A percentile compares a stretch with the other conserved stretches of the same genome.
Evolutionary conservation across 495 filamentous ascomycete species (phyloP).

Genomic region (Lepraria neglecta): DNA sequence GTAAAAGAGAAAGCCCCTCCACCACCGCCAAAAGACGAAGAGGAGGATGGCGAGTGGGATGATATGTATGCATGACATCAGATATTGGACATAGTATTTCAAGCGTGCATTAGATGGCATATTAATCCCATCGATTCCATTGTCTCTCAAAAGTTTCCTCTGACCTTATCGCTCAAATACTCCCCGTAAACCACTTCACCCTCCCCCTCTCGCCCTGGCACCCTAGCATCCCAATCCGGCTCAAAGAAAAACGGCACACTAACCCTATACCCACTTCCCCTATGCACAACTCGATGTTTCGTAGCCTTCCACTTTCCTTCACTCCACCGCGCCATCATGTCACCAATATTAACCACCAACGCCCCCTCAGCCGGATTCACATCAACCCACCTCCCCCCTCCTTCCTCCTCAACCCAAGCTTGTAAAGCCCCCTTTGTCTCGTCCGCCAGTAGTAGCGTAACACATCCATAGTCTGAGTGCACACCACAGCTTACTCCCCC

Average conservation of each 20-base stretch:
- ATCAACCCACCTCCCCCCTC: constrained; percentile 28
- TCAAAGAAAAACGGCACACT: constrained; percentile 42
- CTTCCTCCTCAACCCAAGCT: constrained; percentile 23
- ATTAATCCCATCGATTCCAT: background rate
- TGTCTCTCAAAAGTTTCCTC: constrained; percentile 19
- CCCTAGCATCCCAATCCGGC: constrained; percentile 34
- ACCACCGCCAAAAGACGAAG: constrained; percentile 41
- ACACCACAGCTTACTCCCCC: constrained; percentile 19
- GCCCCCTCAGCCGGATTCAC: constrained; percentile 35
- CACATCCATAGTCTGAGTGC: constrained; percentile 36
- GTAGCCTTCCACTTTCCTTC: constrained; percentile 39
- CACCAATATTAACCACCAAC: constrained; percentile 41
- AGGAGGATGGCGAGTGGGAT: constrained; percentile 53
- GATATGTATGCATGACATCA: constrained; percentile 60
- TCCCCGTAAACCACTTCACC: constrained; percentile 21
- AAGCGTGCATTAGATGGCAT: too few relatives aligned
- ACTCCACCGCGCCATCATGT: constrained; percentile 41
- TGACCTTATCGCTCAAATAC: constrained; percentile 21
- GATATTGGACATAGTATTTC: background rate
- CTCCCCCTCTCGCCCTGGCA: constrained; percentile 4
- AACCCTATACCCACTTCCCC: constrained; percentile 33
- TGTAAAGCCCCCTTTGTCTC: constrained; percentile 33
- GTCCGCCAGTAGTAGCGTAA: constrained; percentile 37
- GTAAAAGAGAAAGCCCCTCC: constrained; percentile 59
- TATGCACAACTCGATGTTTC: constrained; percentile 37